phyloP scores from a whole-genome alignment of 176 grass and related monocot species.

The Aegilops bicornis region DNA sequence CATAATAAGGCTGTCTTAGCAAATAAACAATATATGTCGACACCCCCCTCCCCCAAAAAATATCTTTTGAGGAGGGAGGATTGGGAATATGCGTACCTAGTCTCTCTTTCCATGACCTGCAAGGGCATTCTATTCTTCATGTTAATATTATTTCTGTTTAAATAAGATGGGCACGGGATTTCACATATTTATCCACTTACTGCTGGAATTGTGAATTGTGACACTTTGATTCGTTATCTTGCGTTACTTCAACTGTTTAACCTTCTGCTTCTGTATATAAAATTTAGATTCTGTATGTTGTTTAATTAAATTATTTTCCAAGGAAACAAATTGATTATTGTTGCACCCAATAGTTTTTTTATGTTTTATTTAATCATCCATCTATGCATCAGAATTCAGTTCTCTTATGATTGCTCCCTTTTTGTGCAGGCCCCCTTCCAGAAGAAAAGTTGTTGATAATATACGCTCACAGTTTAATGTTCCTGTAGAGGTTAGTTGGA shows the following conservation, averaged over 20 bases:
- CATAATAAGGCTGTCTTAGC: too few species aligned
- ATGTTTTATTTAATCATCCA: slow-evolving; percentile 4
- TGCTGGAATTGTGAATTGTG: not conserved
- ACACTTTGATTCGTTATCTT: not conserved
- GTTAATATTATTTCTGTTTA: not conserved
- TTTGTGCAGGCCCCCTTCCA: slow-evolving; percentile 57
- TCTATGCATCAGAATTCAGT: not conserved
- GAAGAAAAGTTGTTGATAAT: slow-evolving; percentile 59
- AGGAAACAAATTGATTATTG: not conserved
- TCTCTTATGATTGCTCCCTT: slow-evolving; percentile 10
- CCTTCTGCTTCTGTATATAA: not conserved
- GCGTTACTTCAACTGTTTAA: not conserved
- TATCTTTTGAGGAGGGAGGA: not conserved
- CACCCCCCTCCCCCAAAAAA: too few species aligned
- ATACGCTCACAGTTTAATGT: slow-evolving; percentile 57
- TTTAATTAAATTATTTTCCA: not conserved
- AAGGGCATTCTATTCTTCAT: not conserved
- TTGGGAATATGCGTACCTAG: not conserved
- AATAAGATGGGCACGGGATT: not conserved
- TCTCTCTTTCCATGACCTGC: not conserved
- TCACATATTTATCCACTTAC: not conserved
- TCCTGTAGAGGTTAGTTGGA: slow-evolving; percentile 63
- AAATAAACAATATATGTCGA: too few species aligned
- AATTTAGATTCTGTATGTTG: not conserved
- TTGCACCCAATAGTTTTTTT: not conserved